Conservation (phyloP, 176 grass and related monocot species). For the Saccharum officinarum region DNA sequence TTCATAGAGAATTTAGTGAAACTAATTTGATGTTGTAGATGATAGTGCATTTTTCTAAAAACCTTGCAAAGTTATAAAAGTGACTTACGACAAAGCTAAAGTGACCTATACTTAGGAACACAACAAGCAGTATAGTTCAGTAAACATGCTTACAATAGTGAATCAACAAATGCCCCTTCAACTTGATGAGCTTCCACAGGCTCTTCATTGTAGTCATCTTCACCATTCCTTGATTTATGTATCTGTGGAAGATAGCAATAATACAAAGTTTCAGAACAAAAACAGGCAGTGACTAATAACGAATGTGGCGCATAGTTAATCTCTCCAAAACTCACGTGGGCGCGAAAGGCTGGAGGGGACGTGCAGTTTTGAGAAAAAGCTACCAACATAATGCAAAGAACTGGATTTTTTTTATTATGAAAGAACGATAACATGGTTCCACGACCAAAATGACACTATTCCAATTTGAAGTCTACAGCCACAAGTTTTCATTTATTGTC, state of each 20-base stretch:
- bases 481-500: background rate
- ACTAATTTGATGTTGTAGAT: background rate
- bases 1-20: background rate
- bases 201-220: constrained; percentile 75
- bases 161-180: constrained; percentile 93
- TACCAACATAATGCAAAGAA: background rate
- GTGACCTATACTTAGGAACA: background rate
- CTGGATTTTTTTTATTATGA: background rate
- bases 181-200: constrained; percentile 73
- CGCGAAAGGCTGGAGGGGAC: background rate
- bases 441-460: background rate
- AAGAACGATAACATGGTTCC: background rate
- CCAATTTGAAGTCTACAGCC: constrained; percentile 12
- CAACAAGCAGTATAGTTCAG: constrained; percentile 9
- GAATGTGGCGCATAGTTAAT: constrained; percentile 24
- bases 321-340: background rate
- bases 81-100: background rate
- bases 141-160: constrained; percentile 65
- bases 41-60: background rate
- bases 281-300: background rate
- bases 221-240: constrained; percentile 58
- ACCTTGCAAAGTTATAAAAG: background rate
- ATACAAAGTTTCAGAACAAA: constrained; percentile 32
- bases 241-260: constrained; percentile 53
- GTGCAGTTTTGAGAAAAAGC: background rate